Evolutionary conservation across 495 filamentous ascomycete species (phyloP), one percentile per base, ranked within the genome.

Genomic region (Aspergillus ellipticus): DNA sequence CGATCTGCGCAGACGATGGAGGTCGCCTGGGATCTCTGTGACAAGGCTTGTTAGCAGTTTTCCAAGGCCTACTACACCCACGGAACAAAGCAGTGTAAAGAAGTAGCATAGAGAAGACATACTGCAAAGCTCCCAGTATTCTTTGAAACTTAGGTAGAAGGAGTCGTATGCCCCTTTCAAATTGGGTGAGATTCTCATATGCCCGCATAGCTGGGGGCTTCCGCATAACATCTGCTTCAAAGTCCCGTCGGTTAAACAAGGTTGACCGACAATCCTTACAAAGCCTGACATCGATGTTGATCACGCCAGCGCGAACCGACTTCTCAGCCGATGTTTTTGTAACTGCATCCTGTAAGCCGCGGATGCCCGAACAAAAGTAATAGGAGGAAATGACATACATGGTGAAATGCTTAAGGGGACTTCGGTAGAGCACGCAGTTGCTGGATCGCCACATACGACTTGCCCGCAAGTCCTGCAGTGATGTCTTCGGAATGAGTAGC

Each of bases 381-480:
- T 7, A 48, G 50, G 21, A 13, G n/a, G n/a, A 10, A n/a, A n/a
- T 46, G 10, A 77, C 85, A 67, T 79, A 92, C 89, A 61, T 48
- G 81, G 73, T 64, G 88, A 76, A 21, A 97, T 87, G 66, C 85
- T 88, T 50, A 98, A 66, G 9, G 85, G 88, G 42, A 97, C 79
- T 61, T 96, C 92, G 43, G 73, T 82, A 1, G 94, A 98, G 69
- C 94, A 98, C 16, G 71, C 85, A 0, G 94, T 97, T 35, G 77
- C 74, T 2, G 80, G 82, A 69, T 97, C 94, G 15, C 89, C 90
- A 62, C 94, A 98, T 0, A 98, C 90, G 0, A 98, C 90, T 52
- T 85, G 81, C 29, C 94, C 94, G 62, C 94, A 98, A 67, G 96
- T 83, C 51, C 94, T 83, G 68, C 94, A 98, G 67, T 98, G 94